Evolutionary conservation across 305 asterid species (phyloP).

Genomic region (Ilex paraguariensis): DNA sequence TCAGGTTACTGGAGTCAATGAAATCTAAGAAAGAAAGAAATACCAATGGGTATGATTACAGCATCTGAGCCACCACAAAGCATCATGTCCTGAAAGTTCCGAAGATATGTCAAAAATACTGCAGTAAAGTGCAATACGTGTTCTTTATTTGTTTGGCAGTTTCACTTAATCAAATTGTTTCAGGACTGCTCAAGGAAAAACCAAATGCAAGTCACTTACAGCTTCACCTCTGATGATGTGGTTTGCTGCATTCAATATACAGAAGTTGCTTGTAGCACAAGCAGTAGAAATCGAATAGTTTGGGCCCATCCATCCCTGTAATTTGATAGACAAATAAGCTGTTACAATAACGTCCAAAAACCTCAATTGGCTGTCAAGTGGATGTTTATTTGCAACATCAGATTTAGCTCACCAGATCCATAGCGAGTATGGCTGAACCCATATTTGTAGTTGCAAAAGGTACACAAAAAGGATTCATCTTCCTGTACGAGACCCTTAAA

Average conservation of each 20-base stretch:
- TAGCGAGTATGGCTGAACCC: slow-evolving; percentile 96
- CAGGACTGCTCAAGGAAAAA: slow-evolving; percentile 1
- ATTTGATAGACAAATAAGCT: slow-evolving; percentile 15
- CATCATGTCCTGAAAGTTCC: slow-evolving; percentile 83
- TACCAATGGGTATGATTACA: slow-evolving; percentile 70
- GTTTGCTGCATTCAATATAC: slow-evolving; percentile 93
- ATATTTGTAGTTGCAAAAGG: slow-evolving; percentile 92
- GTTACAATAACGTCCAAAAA: slow-evolving; percentile 15
- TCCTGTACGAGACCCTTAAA: slow-evolving; percentile 75
- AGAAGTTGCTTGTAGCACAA: slow-evolving; percentile 95
- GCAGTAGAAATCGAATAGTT: slow-evolving; percentile 97
- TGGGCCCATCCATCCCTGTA: slow-evolving; percentile 99
- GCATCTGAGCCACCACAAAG: slow-evolving; percentile 98
- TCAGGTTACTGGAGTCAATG: slow-evolving; percentile 2
- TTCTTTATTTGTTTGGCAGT: neutral
- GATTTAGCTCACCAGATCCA: slow-evolving; percentile 70
- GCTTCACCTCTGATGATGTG: slow-evolving; percentile 97
- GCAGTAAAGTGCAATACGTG: slow-evolving; percentile 12
- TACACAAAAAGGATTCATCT: slow-evolving; percentile 96
- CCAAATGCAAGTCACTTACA: slow-evolving; percentile 43
- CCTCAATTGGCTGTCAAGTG: neutral
- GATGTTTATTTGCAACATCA: neutral
- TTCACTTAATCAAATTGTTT: too few species aligned
- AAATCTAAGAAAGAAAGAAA: slow-evolving; percentile 11
- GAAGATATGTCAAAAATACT: slow-evolving; percentile 19